Evolutionary conservation across 1,284 basidiomycete genomes (phyloP).

Genomic region (Marasmius sp.): DNA sequence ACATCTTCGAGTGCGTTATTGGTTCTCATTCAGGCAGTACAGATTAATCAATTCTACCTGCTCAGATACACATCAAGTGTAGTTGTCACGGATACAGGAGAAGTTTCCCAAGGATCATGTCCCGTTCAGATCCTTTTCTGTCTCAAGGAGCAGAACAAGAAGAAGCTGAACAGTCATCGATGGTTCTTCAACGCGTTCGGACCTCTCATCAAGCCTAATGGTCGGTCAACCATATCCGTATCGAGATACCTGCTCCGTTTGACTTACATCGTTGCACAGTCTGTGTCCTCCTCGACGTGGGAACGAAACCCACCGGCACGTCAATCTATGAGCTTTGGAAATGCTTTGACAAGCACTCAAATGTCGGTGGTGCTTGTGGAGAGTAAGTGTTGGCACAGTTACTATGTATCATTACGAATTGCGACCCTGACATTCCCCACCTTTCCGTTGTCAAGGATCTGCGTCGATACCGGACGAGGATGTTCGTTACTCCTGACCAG

Average conservation of each 20-base stretch:
- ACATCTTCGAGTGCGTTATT: conserved; percentile 81
- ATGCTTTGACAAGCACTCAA: conserved; percentile 90
- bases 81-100: conserved; percentile 81
- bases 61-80: conserved; percentile 76
- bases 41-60: conserved; percentile 19
- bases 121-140: conserved; percentile 95
- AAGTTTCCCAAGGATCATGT: conserved; percentile 79
- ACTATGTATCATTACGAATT: not conserved
- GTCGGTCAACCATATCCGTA: conserved; percentile 33
- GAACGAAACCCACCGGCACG: conserved; percentile 91
- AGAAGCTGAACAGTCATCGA: conserved; percentile 89
- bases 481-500: conserved; percentile 82
- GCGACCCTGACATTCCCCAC: too few relatives aligned
- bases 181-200: conserved; percentile 99
- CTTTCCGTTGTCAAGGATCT: conserved; percentile 53
- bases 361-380: conserved; percentile 94
- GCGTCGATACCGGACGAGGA: conserved; percentile 78
- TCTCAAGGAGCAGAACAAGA: conserved; percentile 94
- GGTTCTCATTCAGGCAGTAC: not conserved
- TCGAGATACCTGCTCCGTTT: not conserved
- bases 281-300: conserved; percentile 87
- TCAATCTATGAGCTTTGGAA: conserved; percentile 97
- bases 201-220: conserved; percentile 81
- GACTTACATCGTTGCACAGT: conserved; percentile 41
- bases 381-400: conserved; percentile 52